Evolutionary conservation across 441 rosid genomes (phyloP), one percentile per base, ranked within the genome.

Genomic region (Gossypium laxum): DNA sequence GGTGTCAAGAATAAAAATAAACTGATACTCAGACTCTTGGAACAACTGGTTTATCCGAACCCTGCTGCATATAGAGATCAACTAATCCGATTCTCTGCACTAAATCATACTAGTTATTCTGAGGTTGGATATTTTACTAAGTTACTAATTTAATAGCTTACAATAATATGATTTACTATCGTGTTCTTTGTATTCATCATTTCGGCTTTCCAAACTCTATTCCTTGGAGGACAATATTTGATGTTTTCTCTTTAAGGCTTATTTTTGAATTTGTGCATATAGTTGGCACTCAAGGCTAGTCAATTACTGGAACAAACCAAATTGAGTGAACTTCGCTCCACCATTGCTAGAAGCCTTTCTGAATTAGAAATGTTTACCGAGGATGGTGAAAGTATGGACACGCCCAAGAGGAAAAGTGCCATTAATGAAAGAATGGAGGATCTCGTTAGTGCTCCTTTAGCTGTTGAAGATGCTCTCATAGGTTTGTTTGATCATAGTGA

Each of bases 321-420:
- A 79, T 83, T 96, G 76, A 91, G 98, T 58, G 99, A 96, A 81
- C 99, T 96, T 77, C 97, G 98, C 72, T 96, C 98, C 50, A 86
- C 80, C 82, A 96, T 96, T 78, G 99, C 99, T 50, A 85, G 99
- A 86, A 96, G 91, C 83, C 96, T 96, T 73, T 96, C 99, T 43
- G 99, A 93, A 79, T 78, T 96, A 72, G 99, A 96, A 83, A 96
- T 96, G 99, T 93, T 96, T 80, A 96, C 97, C 4, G 99, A 93
- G 85, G 98, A 96, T 80, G 98, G 98, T 74, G 99, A 93, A 84
- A 88, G 72, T 82, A 89, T 93, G 96, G 99, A 96, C 80, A 96
- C 97, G 77, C 98, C 98, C 32, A 93, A 85, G 83, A 87, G 97
- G 78, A 93, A 91, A 82, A 93, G 88, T 84, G 99, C 99, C 77